Evolutionary conservation across 2,329 filamentous ascomycete species (phyloP).

Genomic region (Aspergillus jensenii): DNA sequence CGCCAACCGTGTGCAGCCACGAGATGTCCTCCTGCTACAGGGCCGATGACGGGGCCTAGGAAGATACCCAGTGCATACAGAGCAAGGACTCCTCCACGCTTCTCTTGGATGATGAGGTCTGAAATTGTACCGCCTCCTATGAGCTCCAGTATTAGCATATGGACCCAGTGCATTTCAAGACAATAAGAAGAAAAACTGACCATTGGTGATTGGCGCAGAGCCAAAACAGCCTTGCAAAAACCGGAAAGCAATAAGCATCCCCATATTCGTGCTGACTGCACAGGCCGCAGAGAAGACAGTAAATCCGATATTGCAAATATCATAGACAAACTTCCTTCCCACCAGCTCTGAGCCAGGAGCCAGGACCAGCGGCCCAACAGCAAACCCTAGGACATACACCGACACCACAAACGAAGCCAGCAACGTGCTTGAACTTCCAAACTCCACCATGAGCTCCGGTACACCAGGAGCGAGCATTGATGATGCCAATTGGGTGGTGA

Average conservation of each 20-base stretch:
- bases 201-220: conserved; percentile 55
- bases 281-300: conserved; percentile 64
- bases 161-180: neutral
- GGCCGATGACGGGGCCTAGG: conserved; percentile 39
- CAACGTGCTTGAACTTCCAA: conserved; percentile 6
- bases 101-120: conserved; percentile 60
- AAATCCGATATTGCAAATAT: conserved; percentile 59
- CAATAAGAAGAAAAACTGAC: neutral
- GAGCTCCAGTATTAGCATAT: neutral
- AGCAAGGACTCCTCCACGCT: conserved; percentile 59
- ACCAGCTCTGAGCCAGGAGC: conserved; percentile 65
- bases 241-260: conserved; percentile 60
- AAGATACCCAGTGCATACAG: conserved; percentile 46
- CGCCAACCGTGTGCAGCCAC: conserved; percentile 34
- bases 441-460: conserved; percentile 17
- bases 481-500: conserved; percentile 20
- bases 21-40: conserved; percentile 35
- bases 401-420: conserved; percentile 45
- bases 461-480: conserved; percentile 38
- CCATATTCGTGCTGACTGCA: conserved; percentile 57
- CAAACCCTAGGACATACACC: conserved; percentile 60
- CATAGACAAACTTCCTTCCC: conserved; percentile 59
- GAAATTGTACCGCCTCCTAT: conserved; percentile 67
- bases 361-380: conserved; percentile 58
- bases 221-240: conserved; percentile 64